A percentile compares a stretch with the other conserved stretches of the same genome.
Evolutionary conservation across 2,329 filamentous ascomycete species (phyloP).

Genomic region (Cadophora gregata): DNA sequence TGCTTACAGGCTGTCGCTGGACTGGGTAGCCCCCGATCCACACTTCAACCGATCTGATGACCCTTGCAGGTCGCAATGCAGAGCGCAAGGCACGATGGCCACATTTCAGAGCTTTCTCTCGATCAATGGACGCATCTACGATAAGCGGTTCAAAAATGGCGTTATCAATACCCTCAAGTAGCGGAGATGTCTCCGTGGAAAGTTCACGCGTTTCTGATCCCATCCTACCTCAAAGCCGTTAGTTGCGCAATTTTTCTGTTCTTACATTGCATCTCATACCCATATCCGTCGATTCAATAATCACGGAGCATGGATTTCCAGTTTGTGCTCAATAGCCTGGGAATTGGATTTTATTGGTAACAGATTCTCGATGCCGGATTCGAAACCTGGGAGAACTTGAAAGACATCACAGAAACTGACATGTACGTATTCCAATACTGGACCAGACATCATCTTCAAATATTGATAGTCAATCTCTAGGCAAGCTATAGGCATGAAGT

Average conservation of each 20-base stretch:
- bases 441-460: too few species aligned
- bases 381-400: constrained; percentile 13
- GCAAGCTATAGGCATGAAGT: constrained; percentile 6
- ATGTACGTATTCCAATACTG: neutral
- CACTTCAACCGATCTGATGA: neutral
- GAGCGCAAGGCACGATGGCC: neutral
- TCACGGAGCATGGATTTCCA: constrained; percentile 1
- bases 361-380: constrained; percentile 6
- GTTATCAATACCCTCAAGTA: constrained; percentile 2
- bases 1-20: constrained; percentile 1
- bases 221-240: neutral
- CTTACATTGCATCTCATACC: too few species aligned
- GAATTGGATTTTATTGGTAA: constrained; percentile 3
- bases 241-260: neutral
- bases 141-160: neutral
- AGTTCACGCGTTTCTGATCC: neutral
- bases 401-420: constrained; percentile 14
- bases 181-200: neutral
- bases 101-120: neutral
- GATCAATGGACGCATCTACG: neutral
- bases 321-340: neutral
- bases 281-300: too few species aligned
- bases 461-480: neutral
- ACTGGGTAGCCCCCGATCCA: neutral
- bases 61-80: too few species aligned